Conservation (phyloP, 1,284 basidiomycete species). For the Irpex rosettiformis region DNA sequence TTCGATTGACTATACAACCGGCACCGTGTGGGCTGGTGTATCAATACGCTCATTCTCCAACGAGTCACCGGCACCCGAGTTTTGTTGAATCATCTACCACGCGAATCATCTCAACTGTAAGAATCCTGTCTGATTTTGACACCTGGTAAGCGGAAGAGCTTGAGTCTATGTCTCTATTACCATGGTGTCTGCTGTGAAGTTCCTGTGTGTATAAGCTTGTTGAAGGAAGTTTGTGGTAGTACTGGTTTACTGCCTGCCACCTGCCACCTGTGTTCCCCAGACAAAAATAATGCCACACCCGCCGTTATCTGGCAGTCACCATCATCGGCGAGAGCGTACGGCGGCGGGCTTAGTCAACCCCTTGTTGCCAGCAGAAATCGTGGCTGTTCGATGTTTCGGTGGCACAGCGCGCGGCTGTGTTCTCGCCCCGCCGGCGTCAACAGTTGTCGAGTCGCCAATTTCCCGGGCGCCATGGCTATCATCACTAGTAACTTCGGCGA, state of each 20-base stretch:
- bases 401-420: background rate
- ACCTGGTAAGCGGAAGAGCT: background rate
- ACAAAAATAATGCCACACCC: background rate
- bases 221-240: too few species aligned
- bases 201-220: too few species aligned
- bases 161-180: background rate
- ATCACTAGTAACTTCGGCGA: background rate
- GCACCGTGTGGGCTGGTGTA: too few species aligned
- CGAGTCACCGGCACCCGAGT: background rate
- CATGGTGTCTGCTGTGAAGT: too few species aligned
- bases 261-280: background rate
- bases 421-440: too few species aligned
- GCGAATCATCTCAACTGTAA: background rate
- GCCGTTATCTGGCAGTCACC: background rate
- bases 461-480: background rate
- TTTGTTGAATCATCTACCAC: background rate
- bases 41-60: background rate
- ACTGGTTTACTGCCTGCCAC: too few species aligned
- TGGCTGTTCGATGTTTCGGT: background rate
- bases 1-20: background rate
- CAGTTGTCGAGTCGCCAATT: background rate
- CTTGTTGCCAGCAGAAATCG: background rate
- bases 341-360: background rate
- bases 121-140: background rate
- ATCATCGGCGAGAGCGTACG: background rate